Evolutionary conservation across 768 basidiomycete genomes (phyloP).

Genomic region (Psilocybe subaeruginosa): DNA sequence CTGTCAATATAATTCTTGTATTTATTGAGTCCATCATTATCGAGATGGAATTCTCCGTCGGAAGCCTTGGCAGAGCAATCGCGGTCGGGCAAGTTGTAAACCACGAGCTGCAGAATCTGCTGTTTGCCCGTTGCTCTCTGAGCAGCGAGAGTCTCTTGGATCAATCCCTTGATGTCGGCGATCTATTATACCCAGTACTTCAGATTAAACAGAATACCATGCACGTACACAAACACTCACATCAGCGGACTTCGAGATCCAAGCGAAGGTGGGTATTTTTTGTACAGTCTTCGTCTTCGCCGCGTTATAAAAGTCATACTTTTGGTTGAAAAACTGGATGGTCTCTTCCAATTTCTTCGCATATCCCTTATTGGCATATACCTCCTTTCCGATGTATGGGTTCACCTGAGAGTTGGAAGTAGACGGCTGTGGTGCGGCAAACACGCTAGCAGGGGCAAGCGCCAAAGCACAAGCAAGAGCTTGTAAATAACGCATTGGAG

Average conservation of each 20-base stretch:
- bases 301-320: constrained; percentile 17
- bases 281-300: constrained; percentile 20
- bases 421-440: constrained; percentile 1
- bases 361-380: constrained; percentile 21
- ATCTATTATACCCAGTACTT: background rate
- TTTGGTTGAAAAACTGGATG: constrained; percentile 17
- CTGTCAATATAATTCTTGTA: constrained; percentile 34
- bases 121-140: constrained; percentile 18
- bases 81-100: constrained; percentile 38
- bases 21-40: constrained; percentile 29
- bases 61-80: constrained; percentile 37
- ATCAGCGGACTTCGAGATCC: constrained; percentile 11
- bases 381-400: constrained; percentile 18
- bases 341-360: constrained; percentile 21
- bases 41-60: constrained; percentile 31
- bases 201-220: background rate
- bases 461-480: constrained; percentile 8
- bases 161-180: constrained; percentile 1
- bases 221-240: background rate
- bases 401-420: constrained; percentile 11
- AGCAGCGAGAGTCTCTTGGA: constrained; percentile 9
- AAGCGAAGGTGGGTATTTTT: constrained; percentile 24
- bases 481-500: constrained; percentile 2
- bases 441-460: background rate
- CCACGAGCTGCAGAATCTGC: constrained; percentile 31